Base-by-base conservation (phyloP, 2,329 filamentous ascomycete species). In the Aspergillus chevalieri region DNA sequence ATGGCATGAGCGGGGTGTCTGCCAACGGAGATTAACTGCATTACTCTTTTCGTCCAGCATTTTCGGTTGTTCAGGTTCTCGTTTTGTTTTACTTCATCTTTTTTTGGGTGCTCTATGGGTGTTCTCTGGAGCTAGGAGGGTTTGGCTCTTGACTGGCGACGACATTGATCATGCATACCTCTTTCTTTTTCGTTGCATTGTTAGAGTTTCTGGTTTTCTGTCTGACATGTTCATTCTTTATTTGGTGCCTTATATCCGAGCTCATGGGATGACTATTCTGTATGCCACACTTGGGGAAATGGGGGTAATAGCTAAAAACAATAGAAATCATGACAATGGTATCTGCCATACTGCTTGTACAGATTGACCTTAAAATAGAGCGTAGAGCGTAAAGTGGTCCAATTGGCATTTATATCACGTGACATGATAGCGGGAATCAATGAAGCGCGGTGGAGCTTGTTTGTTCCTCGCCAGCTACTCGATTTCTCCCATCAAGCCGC, bases 111-210 rank as follows among this genome's bases (percentile, higher is more conserved):
- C 51, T 55, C 49, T 52, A 54, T 44, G 50, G 59, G 59, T 60
- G 58, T 61, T 61, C 49, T 51, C 42, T 52, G 59, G 59, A 54
- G 53, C 57, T 53, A 15, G 14, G 51, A 53, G 51, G 54, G 49
- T 48, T 52, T 39, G 51, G 43, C 54, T 51, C 52, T 42, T 47
- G 48, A 43, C 52, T 47, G 52, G 54, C 51, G 50, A 57, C 49
- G 51, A 50, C 55, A 55, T 57, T 52, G 52, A 36, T 41, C 38
- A 58, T 62, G 63, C 63, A 65, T 66, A 55, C 48, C 56, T 56
- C 51, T 46, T 47, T 56, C 54, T 51, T 53, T 50, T 58, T 58
- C 56, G 52, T 57, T 52, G 53, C 51, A 52, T 52, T 44, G 49
- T 52, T 52, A 57, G 54, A 22, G 30, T 17, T 34, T 45, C 15